phyloP scores from a whole-genome alignment of 176 grass and related monocot genomes.

The Hyparrhenia diplandra region DNA sequence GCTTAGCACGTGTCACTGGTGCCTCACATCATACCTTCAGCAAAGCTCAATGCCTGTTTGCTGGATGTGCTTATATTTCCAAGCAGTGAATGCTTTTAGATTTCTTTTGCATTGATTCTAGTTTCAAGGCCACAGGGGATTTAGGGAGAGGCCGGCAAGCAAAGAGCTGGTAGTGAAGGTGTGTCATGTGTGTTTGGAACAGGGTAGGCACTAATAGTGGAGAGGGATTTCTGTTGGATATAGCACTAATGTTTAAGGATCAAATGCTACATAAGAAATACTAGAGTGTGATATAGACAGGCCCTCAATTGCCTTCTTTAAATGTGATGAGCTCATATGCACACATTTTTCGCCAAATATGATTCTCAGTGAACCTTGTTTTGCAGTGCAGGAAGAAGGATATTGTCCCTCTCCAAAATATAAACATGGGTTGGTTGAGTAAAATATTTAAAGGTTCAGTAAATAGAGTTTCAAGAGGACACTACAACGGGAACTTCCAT shows the following conservation, averaged over 20 bases:
- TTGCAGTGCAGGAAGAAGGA: conserved; percentile 26
- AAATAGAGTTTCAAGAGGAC: conserved; percentile 64
- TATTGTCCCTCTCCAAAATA: conserved; percentile 1
- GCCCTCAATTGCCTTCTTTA: not conserved
- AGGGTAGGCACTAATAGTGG: not conserved
- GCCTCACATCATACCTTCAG: not conserved
- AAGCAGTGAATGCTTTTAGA: not conserved
- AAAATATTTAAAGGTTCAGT: conserved; percentile 71
- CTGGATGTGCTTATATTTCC: not conserved
- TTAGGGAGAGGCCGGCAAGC: not conserved
- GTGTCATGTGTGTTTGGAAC: not conserved
- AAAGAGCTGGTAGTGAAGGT: not conserved
- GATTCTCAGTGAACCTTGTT: not conserved
- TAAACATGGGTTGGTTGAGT: conserved; percentile 71
- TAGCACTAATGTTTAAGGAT: too few relatives aligned
- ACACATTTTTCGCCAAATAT: conserved; percentile 9
- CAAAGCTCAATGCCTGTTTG: not conserved
- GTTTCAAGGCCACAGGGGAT: not conserved
- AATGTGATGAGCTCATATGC: not conserved
- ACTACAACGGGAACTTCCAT: conserved; percentile 46
- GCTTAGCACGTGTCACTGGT: not conserved
- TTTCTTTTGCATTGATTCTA: not conserved
- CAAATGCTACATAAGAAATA: too few relatives aligned
- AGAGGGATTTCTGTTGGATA: too few relatives aligned
- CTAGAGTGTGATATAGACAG: not conserved